These are phyloP conservation scores for Kodamaea jinghongensis DNA, from an alignment of 805 yeast genomes.

Conservation along the genomic window DNA sequence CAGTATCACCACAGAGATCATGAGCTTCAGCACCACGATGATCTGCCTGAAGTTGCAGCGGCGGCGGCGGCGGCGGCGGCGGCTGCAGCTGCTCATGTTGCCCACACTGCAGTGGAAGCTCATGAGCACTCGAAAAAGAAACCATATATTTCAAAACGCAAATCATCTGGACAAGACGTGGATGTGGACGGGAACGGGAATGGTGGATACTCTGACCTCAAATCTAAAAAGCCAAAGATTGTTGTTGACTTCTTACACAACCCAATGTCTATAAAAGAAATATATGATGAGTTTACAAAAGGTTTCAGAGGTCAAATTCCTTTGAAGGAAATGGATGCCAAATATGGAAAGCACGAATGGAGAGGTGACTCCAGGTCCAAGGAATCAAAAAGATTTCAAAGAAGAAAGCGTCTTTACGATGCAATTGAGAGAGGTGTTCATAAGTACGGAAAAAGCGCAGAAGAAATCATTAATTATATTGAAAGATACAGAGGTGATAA, in stretches of 20 bases:
- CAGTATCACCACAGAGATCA: constrained; percentile 9
- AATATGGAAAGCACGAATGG: constrained; percentile 45
- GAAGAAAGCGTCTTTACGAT: constrained; percentile 43
- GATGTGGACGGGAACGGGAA: constrained; percentile 6
- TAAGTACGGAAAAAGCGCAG: constrained; percentile 39
- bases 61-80: constrained; percentile 11
- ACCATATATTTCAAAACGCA: constrained; percentile 11
- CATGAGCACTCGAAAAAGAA: constrained; percentile 8
- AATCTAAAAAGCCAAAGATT: constrained; percentile 35
- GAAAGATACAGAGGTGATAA: constrained; percentile 43
- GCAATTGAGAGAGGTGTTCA: constrained; percentile 41
- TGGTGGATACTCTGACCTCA: constrained; percentile 8
- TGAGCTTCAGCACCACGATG: constrained; percentile 8
- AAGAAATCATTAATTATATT: constrained; percentile 39
- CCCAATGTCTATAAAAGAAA: constrained; percentile 44
- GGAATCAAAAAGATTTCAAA: constrained; percentile 42
- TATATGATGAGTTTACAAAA: constrained; percentile 43
- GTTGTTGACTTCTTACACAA: constrained; percentile 40
- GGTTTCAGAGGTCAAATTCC: constrained; percentile 46
- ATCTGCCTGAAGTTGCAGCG: constrained; percentile 5
- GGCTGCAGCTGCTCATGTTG: constrained; percentile 7
- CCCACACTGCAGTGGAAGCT: constrained; percentile 3
- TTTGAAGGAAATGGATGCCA: constrained; percentile 39
- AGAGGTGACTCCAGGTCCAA: constrained; percentile 45
- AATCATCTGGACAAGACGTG: constrained; percentile 10